Percentiles rank a stretch among this genome's conserved stretches.
Evolutionary conservation across 768 basidiomycete species (phyloP).

Genomic region (Serendipita indica): DNA sequence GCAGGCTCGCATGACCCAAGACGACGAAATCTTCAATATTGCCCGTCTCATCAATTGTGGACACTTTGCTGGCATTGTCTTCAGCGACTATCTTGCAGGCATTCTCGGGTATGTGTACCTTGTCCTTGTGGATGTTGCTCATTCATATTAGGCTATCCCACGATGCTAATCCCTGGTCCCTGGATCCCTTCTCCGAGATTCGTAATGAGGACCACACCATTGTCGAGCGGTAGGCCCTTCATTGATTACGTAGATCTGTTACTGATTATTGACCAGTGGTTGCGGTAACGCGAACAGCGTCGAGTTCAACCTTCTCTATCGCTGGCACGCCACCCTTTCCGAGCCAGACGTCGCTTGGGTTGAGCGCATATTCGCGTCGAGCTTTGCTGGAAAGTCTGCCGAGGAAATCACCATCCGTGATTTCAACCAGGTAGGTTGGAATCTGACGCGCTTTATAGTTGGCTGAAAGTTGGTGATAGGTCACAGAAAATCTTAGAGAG

Average conservation of each 20-base stretch:
- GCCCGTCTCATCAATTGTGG: constrained; percentile 60
- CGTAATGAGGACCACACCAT: constrained; percentile 13
- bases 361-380: constrained; percentile 19
- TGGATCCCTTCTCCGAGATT: constrained; percentile 13
- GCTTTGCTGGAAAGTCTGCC: constrained; percentile 19
- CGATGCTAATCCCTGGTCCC: constrained; percentile 14
- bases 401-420: constrained; percentile 14
- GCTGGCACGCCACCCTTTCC: constrained; percentile 26
- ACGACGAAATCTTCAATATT: constrained; percentile 74
- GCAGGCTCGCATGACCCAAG: constrained; percentile 23
- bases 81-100: constrained; percentile 15
- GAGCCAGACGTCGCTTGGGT: constrained; percentile 23
- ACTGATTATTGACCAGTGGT: too few relatives aligned
- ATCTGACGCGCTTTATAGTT: not conserved
- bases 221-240: too few relatives aligned
- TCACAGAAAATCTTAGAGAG: not conserved
- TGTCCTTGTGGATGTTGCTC: not conserved
- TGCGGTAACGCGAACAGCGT: constrained; percentile 16
- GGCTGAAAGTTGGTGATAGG: not conserved
- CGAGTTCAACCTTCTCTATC: constrained; percentile 19
- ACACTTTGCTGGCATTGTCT: constrained; percentile 15
- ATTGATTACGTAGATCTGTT: too few relatives aligned
- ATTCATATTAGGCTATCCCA: constrained; percentile 10
- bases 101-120: constrained; percentile 12
- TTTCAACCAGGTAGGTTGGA: not conserved